These are phyloP conservation scores for Macrolepiota fuliginosa DNA, from an alignment of 768 basidiomycete genomes.

Conservation along the genomic window DNA sequence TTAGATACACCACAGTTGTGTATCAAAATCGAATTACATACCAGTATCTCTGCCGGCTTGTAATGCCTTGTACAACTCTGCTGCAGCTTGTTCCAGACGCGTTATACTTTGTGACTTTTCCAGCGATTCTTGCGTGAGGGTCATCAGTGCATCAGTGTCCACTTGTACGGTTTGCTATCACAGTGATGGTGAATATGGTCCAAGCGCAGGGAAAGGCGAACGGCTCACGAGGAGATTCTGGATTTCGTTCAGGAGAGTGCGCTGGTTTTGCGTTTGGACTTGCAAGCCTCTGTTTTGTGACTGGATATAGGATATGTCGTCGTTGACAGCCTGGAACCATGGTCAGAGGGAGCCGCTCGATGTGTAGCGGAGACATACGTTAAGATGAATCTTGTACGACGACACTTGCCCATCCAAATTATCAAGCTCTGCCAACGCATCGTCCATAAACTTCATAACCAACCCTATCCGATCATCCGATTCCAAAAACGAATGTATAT, in stretches of 20 bases:
- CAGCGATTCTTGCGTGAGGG: constrained; percentile 85
- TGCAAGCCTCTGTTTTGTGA: constrained; percentile 95
- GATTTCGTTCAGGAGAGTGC: constrained; percentile 77
- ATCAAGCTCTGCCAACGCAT: constrained; percentile 85
- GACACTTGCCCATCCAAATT: constrained; percentile 86
- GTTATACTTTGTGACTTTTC: constrained; percentile 77
- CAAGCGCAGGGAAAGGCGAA: neutral
- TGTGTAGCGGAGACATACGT: constrained; percentile 51
- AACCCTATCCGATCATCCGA: constrained; percentile 87
- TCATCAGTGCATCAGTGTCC: constrained; percentile 68
- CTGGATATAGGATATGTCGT: constrained; percentile 95
- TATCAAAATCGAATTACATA: constrained; percentile 25
- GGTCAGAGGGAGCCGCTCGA: neutral
- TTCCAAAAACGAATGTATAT: constrained; percentile 96
- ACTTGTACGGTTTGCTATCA: constrained; percentile 92
- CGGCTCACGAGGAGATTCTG: constrained; percentile 76
- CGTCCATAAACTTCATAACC: constrained; percentile 87
- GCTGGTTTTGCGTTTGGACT: constrained; percentile 96
- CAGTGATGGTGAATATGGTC: neutral
- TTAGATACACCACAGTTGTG: neutral
- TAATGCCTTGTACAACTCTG: constrained; percentile 92
- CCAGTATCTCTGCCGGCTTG: constrained; percentile 89
- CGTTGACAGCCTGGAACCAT: constrained; percentile 75
- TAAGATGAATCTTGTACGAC: constrained; percentile 95
- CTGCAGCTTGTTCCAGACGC: constrained; percentile 76